These are phyloP conservation scores for Xylaria grammica DNA, from an alignment of 495 filamentous ascomycete genomes.

Conservation along the genomic window DNA sequence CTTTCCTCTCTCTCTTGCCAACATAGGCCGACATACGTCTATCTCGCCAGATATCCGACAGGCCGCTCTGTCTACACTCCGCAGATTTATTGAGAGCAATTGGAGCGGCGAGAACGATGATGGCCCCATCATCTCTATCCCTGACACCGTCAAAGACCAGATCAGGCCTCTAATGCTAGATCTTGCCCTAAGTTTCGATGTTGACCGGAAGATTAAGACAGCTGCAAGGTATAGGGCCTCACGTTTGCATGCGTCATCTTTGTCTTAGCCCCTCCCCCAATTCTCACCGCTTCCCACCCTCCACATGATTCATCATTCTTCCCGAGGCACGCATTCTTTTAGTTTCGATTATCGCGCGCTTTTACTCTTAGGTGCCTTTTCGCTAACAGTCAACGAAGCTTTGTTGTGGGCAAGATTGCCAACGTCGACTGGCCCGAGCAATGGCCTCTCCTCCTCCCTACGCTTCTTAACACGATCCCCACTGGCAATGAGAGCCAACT, in stretches of 20 bases:
- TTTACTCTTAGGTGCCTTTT: background rate
- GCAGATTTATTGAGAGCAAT: constrained; percentile 76
- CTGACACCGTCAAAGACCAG: constrained; percentile 72
- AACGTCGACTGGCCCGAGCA: constrained; percentile 90
- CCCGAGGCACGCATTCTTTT: constrained; percentile 2
- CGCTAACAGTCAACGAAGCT: constrained; percentile 49
- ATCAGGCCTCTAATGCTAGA: constrained; percentile 72
- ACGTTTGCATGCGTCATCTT: background rate
- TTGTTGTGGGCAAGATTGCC: constrained; percentile 95
- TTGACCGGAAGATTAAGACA: constrained; percentile 82
- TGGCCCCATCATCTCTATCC: constrained; percentile 69
- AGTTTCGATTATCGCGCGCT: background rate
- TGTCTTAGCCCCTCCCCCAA: background rate
- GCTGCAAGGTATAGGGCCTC: constrained; percentile 64
- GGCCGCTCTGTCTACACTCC: constrained; percentile 78
- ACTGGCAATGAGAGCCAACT: constrained; percentile 74
- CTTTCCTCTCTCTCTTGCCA: constrained; percentile 77
- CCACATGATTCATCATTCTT: background rate
- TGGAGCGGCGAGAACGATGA: constrained; percentile 66
- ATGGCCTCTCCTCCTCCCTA: constrained; percentile 86
- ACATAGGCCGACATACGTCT: constrained; percentile 75
- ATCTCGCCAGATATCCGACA: constrained; percentile 78
- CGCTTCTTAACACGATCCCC: constrained; percentile 76
- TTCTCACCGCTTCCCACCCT: background rate
- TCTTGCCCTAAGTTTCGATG: constrained; percentile 74